Conservation (phyloP, 1,139 yeast genomes). For the Zygosaccharomyces sapae region DNA sequence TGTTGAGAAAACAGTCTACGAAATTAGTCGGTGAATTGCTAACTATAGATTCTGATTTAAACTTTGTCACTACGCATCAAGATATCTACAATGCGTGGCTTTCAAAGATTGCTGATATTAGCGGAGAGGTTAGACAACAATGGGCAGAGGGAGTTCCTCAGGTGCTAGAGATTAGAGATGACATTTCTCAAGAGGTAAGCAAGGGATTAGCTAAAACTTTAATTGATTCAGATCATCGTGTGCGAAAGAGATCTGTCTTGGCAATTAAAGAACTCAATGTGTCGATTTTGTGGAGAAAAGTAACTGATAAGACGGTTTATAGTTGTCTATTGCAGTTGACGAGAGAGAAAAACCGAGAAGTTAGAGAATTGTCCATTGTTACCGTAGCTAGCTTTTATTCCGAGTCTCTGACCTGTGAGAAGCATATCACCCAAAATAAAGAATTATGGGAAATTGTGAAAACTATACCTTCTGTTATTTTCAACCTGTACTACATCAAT, state of each 20-base stretch:
- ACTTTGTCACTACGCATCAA: constrained; percentile 57
- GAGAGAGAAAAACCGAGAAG: constrained; percentile 63
- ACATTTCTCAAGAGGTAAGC: constrained; percentile 48
- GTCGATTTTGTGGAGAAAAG: constrained; percentile 41
- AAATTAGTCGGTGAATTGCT: constrained; percentile 68
- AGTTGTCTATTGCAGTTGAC: constrained; percentile 56
- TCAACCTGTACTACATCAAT: constrained; percentile 71
- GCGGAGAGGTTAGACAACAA: constrained; percentile 56
- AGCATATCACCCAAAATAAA: constrained; percentile 24
- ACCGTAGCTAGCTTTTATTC: constrained; percentile 54
- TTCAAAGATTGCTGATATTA: constrained; percentile 67
- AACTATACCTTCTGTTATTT: constrained; percentile 62
- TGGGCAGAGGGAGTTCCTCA: constrained; percentile 63
- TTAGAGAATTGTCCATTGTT: constrained; percentile 59
- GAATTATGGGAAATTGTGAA: constrained; percentile 44
- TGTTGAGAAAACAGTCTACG: constrained; percentile 65
- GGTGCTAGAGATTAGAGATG: constrained; percentile 46
- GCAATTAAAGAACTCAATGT: constrained; percentile 44
- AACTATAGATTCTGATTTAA: constrained; percentile 47
- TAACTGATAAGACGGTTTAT: constrained; percentile 48
- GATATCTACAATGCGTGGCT: constrained; percentile 70
- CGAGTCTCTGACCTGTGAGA: constrained; percentile 25
- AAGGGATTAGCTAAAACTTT: constrained; percentile 64
- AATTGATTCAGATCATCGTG: constrained; percentile 72
- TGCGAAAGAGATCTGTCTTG: constrained; percentile 58